These are phyloP conservation scores for Eucalyptus tenuipes DNA, from an alignment of 345 rosid species.

Conservation along the genomic window DNA sequence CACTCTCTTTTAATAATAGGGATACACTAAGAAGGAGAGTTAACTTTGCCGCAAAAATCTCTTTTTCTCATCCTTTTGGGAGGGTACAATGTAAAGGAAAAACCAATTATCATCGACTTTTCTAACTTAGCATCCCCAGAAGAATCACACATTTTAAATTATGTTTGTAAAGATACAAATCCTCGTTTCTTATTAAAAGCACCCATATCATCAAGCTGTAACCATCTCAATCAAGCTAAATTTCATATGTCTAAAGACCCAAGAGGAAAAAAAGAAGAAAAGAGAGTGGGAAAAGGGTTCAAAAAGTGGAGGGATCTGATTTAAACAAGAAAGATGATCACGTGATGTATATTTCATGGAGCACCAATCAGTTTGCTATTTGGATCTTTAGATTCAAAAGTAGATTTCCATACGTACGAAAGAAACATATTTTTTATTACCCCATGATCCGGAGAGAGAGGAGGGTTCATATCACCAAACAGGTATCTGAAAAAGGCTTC, in stretches of 20 bases:
- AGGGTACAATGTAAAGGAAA: not conserved
- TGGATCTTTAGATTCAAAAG: not conserved
- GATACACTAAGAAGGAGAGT: not conserved
- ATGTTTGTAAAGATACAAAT: not conserved
- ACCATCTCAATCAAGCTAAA: not conserved
- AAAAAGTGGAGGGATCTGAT: not conserved
- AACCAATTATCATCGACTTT: not conserved
- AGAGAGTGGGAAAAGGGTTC: not conserved
- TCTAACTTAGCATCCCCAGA: not conserved
- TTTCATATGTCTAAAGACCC: not conserved
- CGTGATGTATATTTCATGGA: not conserved
- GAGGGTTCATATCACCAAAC: slow-evolving; percentile 28
- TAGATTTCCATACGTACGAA: not conserved
- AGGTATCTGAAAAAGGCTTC: slow-evolving; percentile 48
- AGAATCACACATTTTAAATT: not conserved
- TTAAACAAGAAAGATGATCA: not conserved
- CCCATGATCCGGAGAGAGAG: slow-evolving; percentile 10
- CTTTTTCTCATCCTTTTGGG: not conserved
- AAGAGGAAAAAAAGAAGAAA: not conserved
- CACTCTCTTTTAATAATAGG: not conserved
- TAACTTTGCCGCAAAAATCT: not conserved
- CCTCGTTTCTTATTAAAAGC: not conserved
- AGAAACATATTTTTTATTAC: not conserved
- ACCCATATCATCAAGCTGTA: not conserved
- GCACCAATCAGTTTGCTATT: not conserved